Evolutionary conservation across 495 filamentous ascomycete genomes (phyloP), one percentile per base, ranked within the genome.

Genomic region (Neurospora sp.): DNA sequence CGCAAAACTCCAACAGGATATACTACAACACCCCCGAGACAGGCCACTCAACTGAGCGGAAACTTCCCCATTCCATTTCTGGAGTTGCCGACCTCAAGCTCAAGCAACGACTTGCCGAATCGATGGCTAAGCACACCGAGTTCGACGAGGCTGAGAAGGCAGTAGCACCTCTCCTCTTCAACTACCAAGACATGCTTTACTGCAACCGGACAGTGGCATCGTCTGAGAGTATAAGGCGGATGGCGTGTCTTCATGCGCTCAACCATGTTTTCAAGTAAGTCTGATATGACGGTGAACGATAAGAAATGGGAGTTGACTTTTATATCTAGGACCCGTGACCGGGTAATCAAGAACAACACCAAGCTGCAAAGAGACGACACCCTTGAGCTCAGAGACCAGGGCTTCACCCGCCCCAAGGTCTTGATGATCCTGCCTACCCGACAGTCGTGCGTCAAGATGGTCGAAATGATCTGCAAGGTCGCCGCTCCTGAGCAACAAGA

Each of bases 381-480:
- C 20, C 84, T 93, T 31, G 96, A 98, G 71, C 84, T 94, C 38
- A 89, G 94, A 62, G 96, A 98, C 80, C 96, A 98, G 82, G 96
- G 96, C 5, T 99, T 98, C 80, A 97, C 96, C 1, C 87, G 96
- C 3, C 96, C 96, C 8, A 98, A 97, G 78, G 90, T 98, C 20
- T 87, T 99, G 31, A 91, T 97, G 76, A 85, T 99, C 46, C 82
- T 97, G 9, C 95, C 96, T 2, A 98, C 96, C 1, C 87, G 93
- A 62, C 90, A 97, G 76, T 90, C 93, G 3, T 96, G 93, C 75
- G 91, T 92, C 66, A 89, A 90, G 75, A 89, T 89, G 76, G 86
- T 97, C 40, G 88, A 97, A 49, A 86, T 85, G 9, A 92, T 99
- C 39, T 89, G 90, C 38, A 83, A 85, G 3, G 80, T 97, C 70